Conservation (phyloP, 2,329 filamentous ascomycete genomes). For the Fusarium tjaetaba region DNA sequence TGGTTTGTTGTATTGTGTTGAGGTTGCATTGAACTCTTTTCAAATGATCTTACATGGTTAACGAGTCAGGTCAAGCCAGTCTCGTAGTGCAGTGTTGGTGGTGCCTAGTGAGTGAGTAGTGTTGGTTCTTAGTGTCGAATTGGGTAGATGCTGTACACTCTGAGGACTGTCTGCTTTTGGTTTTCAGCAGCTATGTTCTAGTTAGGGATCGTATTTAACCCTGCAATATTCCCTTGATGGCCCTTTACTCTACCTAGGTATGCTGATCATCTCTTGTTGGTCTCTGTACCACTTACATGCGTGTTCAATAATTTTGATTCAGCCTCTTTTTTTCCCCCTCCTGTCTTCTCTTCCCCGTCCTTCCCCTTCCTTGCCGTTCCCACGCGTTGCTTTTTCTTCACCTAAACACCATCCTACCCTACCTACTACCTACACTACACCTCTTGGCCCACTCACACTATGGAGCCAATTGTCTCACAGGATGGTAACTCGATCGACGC, state of each 20-base stretch:
- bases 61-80: not conserved
- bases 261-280: not conserved
- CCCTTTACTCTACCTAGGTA: not conserved
- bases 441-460: constrained; percentile 2
- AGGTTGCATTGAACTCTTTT: constrained; percentile 27
- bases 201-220: constrained; percentile 34
- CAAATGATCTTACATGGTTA: constrained; percentile 27
- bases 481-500: not conserved
- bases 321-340: constrained; percentile 23
- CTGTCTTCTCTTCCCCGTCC: not conserved
- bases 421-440: not conserved
- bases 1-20: constrained; percentile 35
- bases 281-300: constrained; percentile 29
- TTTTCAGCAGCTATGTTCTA: not conserved
- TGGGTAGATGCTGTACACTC: constrained; percentile 13
- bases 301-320: constrained; percentile 32
- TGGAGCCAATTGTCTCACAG: constrained; percentile 22
- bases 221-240: constrained; percentile 15
- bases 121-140: constrained; percentile 23
- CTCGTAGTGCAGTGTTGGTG: constrained; percentile 13
- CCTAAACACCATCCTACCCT: not conserved
- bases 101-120: constrained; percentile 4
- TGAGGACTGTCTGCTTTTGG: constrained; percentile 4
- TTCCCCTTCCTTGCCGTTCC: not conserved
- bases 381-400: not conserved